Conservation (phyloP, 768 basidiomycete species). For the Kwoniella dendrophila region DNA sequence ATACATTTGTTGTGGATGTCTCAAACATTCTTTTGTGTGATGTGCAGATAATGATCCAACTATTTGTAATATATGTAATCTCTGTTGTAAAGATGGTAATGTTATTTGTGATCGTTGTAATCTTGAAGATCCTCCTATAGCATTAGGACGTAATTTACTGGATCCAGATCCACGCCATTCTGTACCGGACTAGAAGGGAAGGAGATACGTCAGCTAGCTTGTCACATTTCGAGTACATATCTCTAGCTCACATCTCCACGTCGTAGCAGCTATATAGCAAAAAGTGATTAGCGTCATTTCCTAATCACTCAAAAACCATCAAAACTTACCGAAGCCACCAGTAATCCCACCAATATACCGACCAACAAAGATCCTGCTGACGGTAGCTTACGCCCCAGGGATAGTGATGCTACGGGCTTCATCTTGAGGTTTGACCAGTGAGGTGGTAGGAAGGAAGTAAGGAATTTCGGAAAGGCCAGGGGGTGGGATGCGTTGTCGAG, state of each 20-base stretch:
- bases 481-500: no score
- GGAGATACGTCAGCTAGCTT: not conserved
- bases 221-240: not conserved
- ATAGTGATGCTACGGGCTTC: slow-evolving; percentile 29
- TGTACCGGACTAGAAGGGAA: slow-evolving; percentile 22
- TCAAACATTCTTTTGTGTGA: slow-evolving; percentile 89
- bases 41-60: slow-evolving; percentile 85
- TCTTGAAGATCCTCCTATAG: slow-evolving; percentile 39
- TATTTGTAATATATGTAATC: slow-evolving; percentile 80
- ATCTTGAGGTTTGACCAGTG: not conserved
- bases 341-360: slow-evolving; percentile 51
- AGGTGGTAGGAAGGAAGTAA: not conserved
- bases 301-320: not conserved
- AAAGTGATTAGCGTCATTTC: not conserved
- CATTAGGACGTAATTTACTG: slow-evolving; percentile 39
- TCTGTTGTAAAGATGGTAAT: slow-evolving; percentile 79
- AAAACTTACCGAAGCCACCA: slow-evolving; percentile 49
- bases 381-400: slow-evolving; percentile 44
- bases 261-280: slow-evolving; percentile 35
- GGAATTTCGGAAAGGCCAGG: not conserved
- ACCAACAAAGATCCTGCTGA: slow-evolving; percentile 51
- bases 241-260: slow-evolving; percentile 45
- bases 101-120: slow-evolving; percentile 46
- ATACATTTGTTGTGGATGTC: slow-evolving; percentile 80
- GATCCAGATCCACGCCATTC: slow-evolving; percentile 44